Conservation (phyloP, 345 rosid species). For the Mercurialis annua region DNA sequence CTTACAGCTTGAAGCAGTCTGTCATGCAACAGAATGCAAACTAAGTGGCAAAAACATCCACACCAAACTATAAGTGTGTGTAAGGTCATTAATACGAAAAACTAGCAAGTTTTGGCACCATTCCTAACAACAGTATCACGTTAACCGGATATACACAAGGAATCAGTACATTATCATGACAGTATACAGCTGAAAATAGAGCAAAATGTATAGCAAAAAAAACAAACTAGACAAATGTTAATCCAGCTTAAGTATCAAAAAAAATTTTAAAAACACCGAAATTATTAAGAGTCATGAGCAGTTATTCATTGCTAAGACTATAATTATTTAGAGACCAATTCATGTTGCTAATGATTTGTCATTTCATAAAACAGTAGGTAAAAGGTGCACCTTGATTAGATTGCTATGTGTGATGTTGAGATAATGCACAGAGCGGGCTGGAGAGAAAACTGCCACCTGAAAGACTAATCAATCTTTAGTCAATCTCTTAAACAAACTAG, state of each 20-base stretch:
- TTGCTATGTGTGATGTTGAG: slow-evolving; percentile 76
- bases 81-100: neutral
- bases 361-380: neutral
- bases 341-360: neutral
- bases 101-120: no score
- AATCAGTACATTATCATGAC: neutral
- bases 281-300: no score
- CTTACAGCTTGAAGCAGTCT: neutral
- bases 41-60: neutral
- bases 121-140: neutral
- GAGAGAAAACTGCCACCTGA: slow-evolving; percentile 80
- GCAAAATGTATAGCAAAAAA: no score
- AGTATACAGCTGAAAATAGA: neutral
- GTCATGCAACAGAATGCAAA: neutral
- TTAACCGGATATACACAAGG: neutral
- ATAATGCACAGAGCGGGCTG: slow-evolving; percentile 42
- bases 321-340: no score
- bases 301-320: no score
- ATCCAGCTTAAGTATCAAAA: no score
- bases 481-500: slow-evolving; percentile 11
- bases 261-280: no score
- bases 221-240: no score
- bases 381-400: slow-evolving; percentile 58
- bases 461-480: slow-evolving; percentile 21
- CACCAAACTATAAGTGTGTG: neutral